phyloP scores from a whole-genome alignment of 2,329 filamentous ascomycete species.

The Trichoderma pleuroti region DNA sequence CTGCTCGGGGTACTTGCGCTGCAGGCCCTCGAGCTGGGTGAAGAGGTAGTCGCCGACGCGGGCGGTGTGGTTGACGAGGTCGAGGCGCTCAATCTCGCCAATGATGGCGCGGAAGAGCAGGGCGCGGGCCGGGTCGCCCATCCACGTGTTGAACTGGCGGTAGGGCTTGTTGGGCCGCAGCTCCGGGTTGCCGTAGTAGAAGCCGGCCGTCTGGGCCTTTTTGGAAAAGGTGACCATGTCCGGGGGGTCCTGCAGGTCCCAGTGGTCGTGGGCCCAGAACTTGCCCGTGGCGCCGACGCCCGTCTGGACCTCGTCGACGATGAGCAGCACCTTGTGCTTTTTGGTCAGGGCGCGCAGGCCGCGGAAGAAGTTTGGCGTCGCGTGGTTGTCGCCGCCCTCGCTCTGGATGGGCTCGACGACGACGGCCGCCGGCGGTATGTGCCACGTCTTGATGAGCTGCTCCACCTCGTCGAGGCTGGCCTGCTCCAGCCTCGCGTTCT shows the following conservation, averaged over 20 bases:
- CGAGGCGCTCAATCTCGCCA: slow-evolving; percentile 70
- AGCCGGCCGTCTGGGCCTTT: slow-evolving; percentile 91
- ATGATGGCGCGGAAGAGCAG: slow-evolving; percentile 85
- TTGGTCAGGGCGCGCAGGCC: slow-evolving; percentile 76
- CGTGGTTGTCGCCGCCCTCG: slow-evolving; percentile 93
- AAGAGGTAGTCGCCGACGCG: slow-evolving; percentile 76
- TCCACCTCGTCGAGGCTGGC: slow-evolving; percentile 81
- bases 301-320: slow-evolving; percentile 93
- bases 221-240: slow-evolving; percentile 96
- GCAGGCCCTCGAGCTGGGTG: slow-evolving; percentile 63
- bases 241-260: slow-evolving; percentile 72
- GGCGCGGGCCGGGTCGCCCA: slow-evolving; percentile 84
- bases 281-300: slow-evolving; percentile 88
- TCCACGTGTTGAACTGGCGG: slow-evolving; percentile 97
- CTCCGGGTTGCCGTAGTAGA: slow-evolving; percentile 79
- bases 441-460: slow-evolving; percentile 73
- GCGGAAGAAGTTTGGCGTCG: slow-evolving; percentile 80
- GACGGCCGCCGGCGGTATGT: slow-evolving; percentile 74
- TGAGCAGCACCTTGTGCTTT: slow-evolving; percentile 75
- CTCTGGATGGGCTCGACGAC: slow-evolving; percentile 90
- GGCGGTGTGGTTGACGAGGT: slow-evolving; percentile 77
- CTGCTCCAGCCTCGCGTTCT: slow-evolving; percentile 79
- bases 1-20: slow-evolving; percentile 67
- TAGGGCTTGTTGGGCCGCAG: slow-evolving; percentile 89
- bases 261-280: slow-evolving; percentile 98